phyloP scores from a whole-genome alignment of 1,139 yeast species.

The Magnusiomyces paraingens region DNA sequence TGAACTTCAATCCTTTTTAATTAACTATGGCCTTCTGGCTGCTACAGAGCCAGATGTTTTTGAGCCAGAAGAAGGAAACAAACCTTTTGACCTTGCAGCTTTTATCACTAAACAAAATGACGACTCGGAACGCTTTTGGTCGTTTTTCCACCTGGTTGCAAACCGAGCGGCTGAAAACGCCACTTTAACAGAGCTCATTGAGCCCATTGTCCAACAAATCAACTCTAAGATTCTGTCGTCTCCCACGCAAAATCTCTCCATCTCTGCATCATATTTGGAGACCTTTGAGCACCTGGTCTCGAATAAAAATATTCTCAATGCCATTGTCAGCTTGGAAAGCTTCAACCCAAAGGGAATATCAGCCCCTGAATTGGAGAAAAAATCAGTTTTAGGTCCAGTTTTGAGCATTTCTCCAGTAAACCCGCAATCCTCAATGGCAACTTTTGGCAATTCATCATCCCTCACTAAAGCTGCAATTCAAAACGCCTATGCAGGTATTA shows the following conservation, averaged over 20 bases:
- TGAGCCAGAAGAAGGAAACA: neutral
- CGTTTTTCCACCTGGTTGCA: conserved; percentile 54
- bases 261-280: conserved; percentile 45
- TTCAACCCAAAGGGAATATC: conserved; percentile 39
- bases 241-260: conserved; percentile 28
- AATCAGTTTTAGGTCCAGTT: conserved; percentile 71
- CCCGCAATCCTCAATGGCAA: neutral
- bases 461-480: conserved; percentile 5
- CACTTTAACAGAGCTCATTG: conserved; percentile 51
- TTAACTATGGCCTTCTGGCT: conserved; percentile 2
- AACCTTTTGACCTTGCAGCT: neutral
- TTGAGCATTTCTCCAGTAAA: conserved; percentile 69
- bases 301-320: conserved; percentile 55
- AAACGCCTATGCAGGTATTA: neutral
- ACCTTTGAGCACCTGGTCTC: conserved; percentile 55
- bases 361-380: conserved; percentile 49
- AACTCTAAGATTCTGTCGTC: conserved; percentile 19
- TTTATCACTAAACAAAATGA: neutral
- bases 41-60: conserved; percentile 3
- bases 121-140: conserved; percentile 27
- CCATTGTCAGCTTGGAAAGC: conserved; percentile 51
- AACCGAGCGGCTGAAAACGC: conserved; percentile 61
- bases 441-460: conserved; percentile 5
- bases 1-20: neutral
- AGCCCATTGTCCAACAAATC: conserved; percentile 36